Evolutionary conservation across 179 eudicot genomes (phyloP).

Genomic region (Sideroxylon spinosum): DNA sequence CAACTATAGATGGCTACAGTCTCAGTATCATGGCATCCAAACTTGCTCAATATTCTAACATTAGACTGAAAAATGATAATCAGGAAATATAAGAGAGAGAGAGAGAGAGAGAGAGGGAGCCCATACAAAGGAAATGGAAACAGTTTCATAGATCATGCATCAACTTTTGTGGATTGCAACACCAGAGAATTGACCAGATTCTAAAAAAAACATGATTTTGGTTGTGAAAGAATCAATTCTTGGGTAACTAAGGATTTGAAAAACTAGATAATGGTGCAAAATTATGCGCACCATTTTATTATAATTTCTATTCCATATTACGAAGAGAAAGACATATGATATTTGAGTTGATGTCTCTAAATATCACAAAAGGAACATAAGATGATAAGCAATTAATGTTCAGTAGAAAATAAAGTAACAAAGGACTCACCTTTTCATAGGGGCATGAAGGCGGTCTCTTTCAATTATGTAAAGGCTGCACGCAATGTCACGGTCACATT

Average conservation of each 20-base stretch:
- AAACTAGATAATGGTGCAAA: neutral
- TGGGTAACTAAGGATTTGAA: neutral
- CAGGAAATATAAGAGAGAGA: too few species aligned
- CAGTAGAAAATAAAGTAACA: neutral
- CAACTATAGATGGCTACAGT: too few species aligned
- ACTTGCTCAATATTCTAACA: too few species aligned
- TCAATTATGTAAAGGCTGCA: slow-evolving; percentile 93
- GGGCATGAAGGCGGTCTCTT: slow-evolving; percentile 73
- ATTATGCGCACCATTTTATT: neutral
- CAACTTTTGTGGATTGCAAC: neutral
- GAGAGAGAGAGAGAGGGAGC: too few species aligned
- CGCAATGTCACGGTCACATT: slow-evolving; percentile 11
- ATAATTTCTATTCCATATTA: neutral
- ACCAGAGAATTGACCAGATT: neutral
- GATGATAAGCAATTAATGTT: neutral
- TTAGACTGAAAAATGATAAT: too few species aligned
- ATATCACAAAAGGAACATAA: neutral
- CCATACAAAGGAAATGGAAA: too few species aligned
- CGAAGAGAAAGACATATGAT: neutral
- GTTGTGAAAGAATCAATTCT: neutral
- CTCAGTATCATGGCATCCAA: too few species aligned
- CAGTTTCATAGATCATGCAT: too few species aligned
- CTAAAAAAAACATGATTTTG: neutral
- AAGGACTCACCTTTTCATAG: slow-evolving; percentile 67
- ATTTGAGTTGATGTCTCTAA: neutral